phyloP scores from a whole-genome alignment of 768 basidiomycete species.

The Trametes gibbosa region DNA sequence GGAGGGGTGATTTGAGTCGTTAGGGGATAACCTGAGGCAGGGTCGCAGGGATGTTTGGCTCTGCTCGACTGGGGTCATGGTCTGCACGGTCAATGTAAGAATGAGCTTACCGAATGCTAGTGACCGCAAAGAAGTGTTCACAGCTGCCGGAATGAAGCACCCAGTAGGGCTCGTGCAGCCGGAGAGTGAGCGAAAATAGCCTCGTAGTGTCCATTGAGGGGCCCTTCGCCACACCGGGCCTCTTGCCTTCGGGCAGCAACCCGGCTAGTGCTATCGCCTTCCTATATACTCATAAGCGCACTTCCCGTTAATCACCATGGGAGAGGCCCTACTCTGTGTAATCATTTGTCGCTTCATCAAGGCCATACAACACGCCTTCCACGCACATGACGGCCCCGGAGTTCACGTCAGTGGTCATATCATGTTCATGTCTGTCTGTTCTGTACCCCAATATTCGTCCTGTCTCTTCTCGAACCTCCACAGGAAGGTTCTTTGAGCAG shows the following conservation, averaged over 20 bases:
- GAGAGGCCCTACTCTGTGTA: constrained; percentile 51
- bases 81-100: neutral
- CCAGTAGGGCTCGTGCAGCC: constrained; percentile 78
- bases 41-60: constrained; percentile 57
- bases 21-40: constrained; percentile 59
- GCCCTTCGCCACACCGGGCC: constrained; percentile 36
- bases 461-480: constrained; percentile 36
- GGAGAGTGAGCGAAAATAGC: constrained; percentile 54
- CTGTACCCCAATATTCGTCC: constrained; percentile 36
- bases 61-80: constrained; percentile 35
- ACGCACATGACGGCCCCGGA: constrained; percentile 56
- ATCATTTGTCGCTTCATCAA: constrained; percentile 45
- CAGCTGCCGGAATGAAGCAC: constrained; percentile 78
- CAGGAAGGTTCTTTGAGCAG: constrained; percentile 50
- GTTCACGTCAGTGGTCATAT: constrained; percentile 2
- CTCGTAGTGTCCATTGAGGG: constrained; percentile 44
- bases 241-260: constrained; percentile 32
- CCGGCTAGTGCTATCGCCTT: constrained; percentile 44
- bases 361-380: constrained; percentile 58
- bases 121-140: constrained; percentile 73
- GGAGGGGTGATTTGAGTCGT: constrained; percentile 64
- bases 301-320: neutral
- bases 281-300: constrained; percentile 31
- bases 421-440: neutral
- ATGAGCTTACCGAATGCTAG: constrained; percentile 61